Evolutionary conservation across 2,329 filamentous ascomycete genomes (phyloP).

Genomic region (Phaeosphaeria sp.): DNA sequence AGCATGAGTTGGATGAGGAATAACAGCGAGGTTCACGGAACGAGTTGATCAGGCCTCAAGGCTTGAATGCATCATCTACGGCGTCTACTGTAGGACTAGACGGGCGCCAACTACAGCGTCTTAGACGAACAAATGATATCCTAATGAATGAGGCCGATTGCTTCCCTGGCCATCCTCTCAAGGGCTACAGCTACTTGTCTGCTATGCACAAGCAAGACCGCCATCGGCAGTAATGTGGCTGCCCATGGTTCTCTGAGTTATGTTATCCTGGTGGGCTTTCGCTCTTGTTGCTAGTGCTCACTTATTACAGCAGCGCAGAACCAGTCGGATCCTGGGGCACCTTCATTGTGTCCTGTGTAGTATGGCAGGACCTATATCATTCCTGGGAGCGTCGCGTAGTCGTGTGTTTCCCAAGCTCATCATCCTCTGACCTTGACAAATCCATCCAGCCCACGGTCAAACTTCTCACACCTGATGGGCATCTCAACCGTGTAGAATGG

Average conservation of each 20-base stretch:
- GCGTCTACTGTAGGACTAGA: conserved; percentile 35
- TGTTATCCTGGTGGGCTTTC: background rate
- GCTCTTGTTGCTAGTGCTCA: background rate
- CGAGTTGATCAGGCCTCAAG: conserved; percentile 3
- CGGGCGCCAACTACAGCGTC: conserved; percentile 23
- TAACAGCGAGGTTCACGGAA: conserved; percentile 2
- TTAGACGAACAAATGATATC: conserved; percentile 24
- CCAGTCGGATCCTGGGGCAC: background rate
- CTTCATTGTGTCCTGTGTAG: background rate
- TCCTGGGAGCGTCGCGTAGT: background rate
- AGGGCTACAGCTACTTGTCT: background rate
- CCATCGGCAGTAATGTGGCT: background rate
- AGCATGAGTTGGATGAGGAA: conserved; percentile 61
- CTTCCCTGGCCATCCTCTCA: background rate
- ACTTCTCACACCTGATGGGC: conserved; percentile 94
- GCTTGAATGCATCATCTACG: conserved; percentile 31
- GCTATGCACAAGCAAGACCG: background rate
- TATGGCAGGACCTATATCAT: background rate
- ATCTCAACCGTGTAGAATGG: conserved; percentile 98
- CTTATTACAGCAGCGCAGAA: background rate
- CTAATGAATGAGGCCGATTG: conserved; percentile 14
- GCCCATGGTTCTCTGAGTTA: background rate
- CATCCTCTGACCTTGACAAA: conserved; percentile 69
- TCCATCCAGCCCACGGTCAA: conserved; percentile 82
- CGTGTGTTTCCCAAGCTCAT: conserved; percentile 3